Base-by-base conservation (phyloP, 2,329 filamentous ascomycete species). In the Apiospora saccharicola region DNA sequence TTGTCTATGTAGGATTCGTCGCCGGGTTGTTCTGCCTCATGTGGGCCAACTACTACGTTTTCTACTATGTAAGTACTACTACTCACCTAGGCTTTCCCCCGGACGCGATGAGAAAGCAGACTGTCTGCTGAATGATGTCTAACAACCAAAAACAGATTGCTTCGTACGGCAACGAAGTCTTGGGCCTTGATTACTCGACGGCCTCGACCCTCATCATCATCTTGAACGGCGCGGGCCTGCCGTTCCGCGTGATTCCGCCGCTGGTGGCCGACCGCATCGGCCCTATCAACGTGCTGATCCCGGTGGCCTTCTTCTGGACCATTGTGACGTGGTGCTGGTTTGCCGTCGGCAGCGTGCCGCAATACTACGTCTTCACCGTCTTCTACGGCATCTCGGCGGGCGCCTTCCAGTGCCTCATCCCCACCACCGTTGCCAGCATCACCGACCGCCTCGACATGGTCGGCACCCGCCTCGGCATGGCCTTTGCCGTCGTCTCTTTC, bases 11-110 rank as follows among this genome's bases (percentile, higher is more conserved):
- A 1, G 76, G 76, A 0, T 83, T 82, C n/a, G 79, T 83, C 0
- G 57, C 74, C 0, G 83, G 82, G 0, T 71, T 83, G 41, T 85
- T 85, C 73, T 79, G 82, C 34, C 75, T 80, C 7, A 81, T 82
- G 37, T 84, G 82, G 82, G 79, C 80, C 0, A 84, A 83, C 10
- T 85, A 85, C 71, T 85, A 82, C 68, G 82, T 82, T 0, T 85
- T 85, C 37, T 85, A 85, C 73, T 85, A 85, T 64, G 83, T 81
- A 69, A 76, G 79, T 77, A 16, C 8, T 41, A 14, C 53, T 41
- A 24, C 53, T n/a, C 53, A 26, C 24, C 53, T 2, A 41, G n/a
- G 37, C 37, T 19, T 68, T 19, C 7, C 14, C 53, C 53, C 67
- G 4, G 10, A 24, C 41, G 34, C 26, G 26, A 34, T 19, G 67